phyloP scores from a whole-genome alignment of 1,284 basidiomycete species.

The Sporisorium sorghi region DNA sequence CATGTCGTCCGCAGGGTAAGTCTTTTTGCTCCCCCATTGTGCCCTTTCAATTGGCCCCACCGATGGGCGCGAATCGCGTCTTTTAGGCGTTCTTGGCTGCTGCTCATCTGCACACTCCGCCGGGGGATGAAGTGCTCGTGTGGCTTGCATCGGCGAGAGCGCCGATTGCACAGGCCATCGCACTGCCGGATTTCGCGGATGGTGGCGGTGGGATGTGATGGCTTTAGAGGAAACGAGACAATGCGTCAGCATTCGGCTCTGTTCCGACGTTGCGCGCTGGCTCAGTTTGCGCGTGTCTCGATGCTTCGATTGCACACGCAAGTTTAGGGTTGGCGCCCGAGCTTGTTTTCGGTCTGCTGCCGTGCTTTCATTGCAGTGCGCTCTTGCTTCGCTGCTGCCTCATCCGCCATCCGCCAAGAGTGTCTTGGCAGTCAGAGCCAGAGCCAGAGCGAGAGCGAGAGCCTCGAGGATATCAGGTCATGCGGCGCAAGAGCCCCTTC shows the following conservation, averaged over 20 bases:
- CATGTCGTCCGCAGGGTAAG: slow-evolving; percentile 45
- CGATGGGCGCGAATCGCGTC: slow-evolving; percentile 1
- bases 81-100: background rate
- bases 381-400: background rate
- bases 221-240: background rate
- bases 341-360: background rate
- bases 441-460: too few relatives aligned
- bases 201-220: slow-evolving; percentile 1
- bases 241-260: slow-evolving; percentile 10
- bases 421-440: slow-evolving; percentile 1
- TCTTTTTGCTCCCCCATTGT: slow-evolving; percentile 4
- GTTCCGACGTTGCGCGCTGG: too few relatives aligned
- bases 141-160: slow-evolving; percentile 13
- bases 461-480: background rate
- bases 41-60: background rate
- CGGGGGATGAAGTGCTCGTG: slow-evolving; percentile 12
- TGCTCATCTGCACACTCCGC: background rate
- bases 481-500: background rate
- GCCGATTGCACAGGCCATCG: slow-evolving; percentile 1
- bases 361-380: background rate
- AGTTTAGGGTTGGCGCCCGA: background rate
- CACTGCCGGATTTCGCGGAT: background rate
- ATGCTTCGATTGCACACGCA: slow-evolving; percentile 11
- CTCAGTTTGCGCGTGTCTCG: slow-evolving; percentile 3
- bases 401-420: background rate